These are phyloP conservation scores for Exidia glandulosa DNA, from an alignment of 768 basidiomycete genomes.

Conservation along the genomic window DNA sequence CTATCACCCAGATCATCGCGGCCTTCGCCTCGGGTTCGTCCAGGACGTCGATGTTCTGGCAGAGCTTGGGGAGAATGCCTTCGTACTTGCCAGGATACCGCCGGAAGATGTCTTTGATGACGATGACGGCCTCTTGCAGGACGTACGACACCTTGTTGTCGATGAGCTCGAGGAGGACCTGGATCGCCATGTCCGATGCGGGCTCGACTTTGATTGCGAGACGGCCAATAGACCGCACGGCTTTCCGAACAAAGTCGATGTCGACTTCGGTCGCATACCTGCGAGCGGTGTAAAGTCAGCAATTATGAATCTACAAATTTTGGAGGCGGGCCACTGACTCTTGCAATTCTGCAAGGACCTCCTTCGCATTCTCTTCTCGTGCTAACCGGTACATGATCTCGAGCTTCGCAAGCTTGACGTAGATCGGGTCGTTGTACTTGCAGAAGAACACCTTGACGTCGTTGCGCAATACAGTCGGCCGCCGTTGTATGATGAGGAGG, in stretches of 20 bases:
- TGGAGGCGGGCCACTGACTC: conserved; percentile 48
- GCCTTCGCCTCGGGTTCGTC: conserved; percentile 98
- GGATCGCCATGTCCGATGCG: conserved; percentile 89
- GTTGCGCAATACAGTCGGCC: conserved; percentile 78
- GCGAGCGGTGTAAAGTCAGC: conserved; percentile 5
- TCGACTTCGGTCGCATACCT: conserved; percentile 97
- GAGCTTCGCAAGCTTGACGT: conserved; percentile 96
- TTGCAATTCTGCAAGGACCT: conserved; percentile 87
- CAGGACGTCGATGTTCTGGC: conserved; percentile 88
- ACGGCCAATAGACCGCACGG: conserved; percentile 92
- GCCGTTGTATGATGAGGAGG: conserved; percentile 91
- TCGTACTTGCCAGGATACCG: conserved; percentile 96
- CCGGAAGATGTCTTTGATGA: conserved; percentile 99
- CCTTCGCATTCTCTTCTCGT: conserved; percentile 85
- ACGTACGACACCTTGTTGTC: conserved; percentile 91
- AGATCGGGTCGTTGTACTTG: conserved; percentile 99
- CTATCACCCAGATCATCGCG: conserved; percentile 98
- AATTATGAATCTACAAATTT: background rate
- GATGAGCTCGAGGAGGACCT: conserved; percentile 87
- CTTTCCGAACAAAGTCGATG: conserved; percentile 93
- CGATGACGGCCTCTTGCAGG: conserved; percentile 95
- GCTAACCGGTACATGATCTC: conserved; percentile 97
- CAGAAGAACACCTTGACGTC: conserved; percentile 99
- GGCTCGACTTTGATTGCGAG: conserved; percentile 91
- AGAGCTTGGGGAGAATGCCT: conserved; percentile 90